These are phyloP conservation scores for Astrocystis sublimbata DNA, from an alignment of 495 filamentous ascomycete species.

Conservation along the genomic window DNA sequence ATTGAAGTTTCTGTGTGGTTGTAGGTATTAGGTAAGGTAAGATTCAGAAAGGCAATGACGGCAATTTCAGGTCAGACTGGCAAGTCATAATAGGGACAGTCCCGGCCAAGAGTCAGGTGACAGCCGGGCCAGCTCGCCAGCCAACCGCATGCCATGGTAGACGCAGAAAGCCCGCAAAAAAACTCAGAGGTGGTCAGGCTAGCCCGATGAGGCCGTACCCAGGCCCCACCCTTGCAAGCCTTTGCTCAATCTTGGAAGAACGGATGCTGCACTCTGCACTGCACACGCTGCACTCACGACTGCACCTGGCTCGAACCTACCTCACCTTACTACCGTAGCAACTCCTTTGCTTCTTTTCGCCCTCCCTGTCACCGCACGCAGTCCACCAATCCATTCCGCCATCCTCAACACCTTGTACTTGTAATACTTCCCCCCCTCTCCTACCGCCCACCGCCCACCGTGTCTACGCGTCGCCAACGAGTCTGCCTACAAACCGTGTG, in stretches of 20 bases:
- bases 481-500: not conserved
- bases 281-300: too few species aligned
- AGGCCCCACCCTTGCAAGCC: conserved; percentile 2
- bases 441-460: conserved; percentile 13
- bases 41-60: too few species aligned
- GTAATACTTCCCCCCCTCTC: too few species aligned
- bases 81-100: too few species aligned
- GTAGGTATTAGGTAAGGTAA: too few species aligned
- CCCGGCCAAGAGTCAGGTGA: conserved; percentile 19
- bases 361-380: too few species aligned
- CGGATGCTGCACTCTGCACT: conserved; percentile 11
- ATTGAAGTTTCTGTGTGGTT: too few species aligned
- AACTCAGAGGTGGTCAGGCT: conserved; percentile 3
- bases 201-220: conserved; percentile 2
- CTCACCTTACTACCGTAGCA: too few species aligned
- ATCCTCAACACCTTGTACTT: conserved; percentile 6
- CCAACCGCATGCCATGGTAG: conserved; percentile 9
- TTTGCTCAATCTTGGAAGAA: conserved; percentile 6
- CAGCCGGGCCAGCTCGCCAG: not conserved
- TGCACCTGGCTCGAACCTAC: too few species aligned
- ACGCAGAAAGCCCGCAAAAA: not conserved
- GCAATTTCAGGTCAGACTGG: too few species aligned
- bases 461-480: not conserved
- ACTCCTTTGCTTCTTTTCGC: conserved; percentile 22
- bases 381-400: conserved; percentile 15